Evolutionary conservation across 305 asterid species (phyloP).

Genomic region (Salvia sclarea): DNA sequence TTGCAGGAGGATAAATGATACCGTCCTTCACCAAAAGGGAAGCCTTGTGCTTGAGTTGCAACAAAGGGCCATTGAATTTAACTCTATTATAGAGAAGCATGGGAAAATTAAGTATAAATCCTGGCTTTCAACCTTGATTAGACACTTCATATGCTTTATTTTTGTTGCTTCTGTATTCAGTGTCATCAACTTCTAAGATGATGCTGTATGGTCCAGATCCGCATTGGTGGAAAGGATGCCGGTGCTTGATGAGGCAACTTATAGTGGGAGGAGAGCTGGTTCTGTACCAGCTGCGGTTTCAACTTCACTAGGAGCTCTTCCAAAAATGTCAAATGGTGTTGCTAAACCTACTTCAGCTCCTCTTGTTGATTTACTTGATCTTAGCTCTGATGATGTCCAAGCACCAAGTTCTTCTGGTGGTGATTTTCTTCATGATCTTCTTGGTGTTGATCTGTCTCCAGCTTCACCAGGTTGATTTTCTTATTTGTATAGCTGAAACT

Average conservation of each 20-base stretch:
- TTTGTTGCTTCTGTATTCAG: constrained; percentile 21
- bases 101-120: constrained; percentile 65
- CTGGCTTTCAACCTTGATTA: constrained; percentile 10
- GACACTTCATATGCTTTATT: not conserved
- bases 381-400: constrained; percentile 66
- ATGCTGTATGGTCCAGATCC: constrained; percentile 54
- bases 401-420: constrained; percentile 76
- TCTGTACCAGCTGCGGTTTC: constrained; percentile 72
- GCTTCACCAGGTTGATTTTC: constrained; percentile 42
- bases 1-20: constrained; percentile 79
- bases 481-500: constrained; percentile 3
- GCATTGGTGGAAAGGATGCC: constrained; percentile 95
- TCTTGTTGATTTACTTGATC: constrained; percentile 85
- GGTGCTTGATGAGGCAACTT: constrained; percentile 89
- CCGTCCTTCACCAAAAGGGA: constrained; percentile 70
- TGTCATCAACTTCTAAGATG: constrained; percentile 22
- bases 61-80: constrained; percentile 95
- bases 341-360: constrained; percentile 65
- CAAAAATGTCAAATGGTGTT: constrained; percentile 84
- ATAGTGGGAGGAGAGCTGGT: constrained; percentile 84
- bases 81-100: constrained; percentile 75
- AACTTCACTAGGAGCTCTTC: constrained; percentile 68
- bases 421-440: constrained; percentile 88
- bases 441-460: constrained; percentile 70
- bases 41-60: constrained; percentile 94